Conservation (phyloP, 495 filamentous ascomycete species). For the Cairneyella variabilis region DNA sequence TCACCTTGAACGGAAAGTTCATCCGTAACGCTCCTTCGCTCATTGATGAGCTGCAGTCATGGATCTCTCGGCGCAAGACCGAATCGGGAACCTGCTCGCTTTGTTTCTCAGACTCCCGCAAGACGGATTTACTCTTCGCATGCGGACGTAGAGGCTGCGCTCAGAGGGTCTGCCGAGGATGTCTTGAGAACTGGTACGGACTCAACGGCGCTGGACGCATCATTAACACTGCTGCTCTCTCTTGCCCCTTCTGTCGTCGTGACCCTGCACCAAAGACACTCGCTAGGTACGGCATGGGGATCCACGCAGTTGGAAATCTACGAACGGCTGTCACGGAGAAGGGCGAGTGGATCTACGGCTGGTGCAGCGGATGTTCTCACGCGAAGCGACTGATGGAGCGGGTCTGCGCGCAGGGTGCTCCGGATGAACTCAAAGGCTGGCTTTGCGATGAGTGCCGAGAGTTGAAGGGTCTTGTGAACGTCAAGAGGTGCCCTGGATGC, state of each 20-base stretch:
- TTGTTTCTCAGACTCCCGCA: constrained; percentile 33
- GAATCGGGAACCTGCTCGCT: constrained; percentile 33
- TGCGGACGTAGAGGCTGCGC: constrained; percentile 29
- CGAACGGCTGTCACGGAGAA: constrained; percentile 27
- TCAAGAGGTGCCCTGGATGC: constrained; percentile 34
- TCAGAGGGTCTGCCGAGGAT: constrained; percentile 26
- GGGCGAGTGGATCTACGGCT: constrained; percentile 38
- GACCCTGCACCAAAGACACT: constrained; percentile 30
- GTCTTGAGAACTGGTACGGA: constrained; percentile 30
- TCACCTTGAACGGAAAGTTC: constrained; percentile 34
- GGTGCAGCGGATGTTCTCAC: constrained; percentile 32
- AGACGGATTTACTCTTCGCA: constrained; percentile 21
- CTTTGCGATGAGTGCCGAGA: constrained; percentile 28
- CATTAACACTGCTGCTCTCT: constrained; percentile 38
- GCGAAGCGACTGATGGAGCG: constrained; percentile 34
- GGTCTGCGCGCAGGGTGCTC: constrained; percentile 31
- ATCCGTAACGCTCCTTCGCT: constrained; percentile 35
- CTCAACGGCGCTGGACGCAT: constrained; percentile 28
- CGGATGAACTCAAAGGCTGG: constrained; percentile 28
- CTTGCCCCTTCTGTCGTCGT: constrained; percentile 41
- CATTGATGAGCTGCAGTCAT: constrained; percentile 27
- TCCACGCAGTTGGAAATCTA: constrained; percentile 30
- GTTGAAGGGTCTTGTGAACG: neutral
- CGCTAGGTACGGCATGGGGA: constrained; percentile 23
- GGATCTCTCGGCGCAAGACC: constrained; percentile 31